phyloP scores from a whole-genome alignment of 2,329 filamentous ascomycete genomes.

The Dactylellina cionopaga region DNA sequence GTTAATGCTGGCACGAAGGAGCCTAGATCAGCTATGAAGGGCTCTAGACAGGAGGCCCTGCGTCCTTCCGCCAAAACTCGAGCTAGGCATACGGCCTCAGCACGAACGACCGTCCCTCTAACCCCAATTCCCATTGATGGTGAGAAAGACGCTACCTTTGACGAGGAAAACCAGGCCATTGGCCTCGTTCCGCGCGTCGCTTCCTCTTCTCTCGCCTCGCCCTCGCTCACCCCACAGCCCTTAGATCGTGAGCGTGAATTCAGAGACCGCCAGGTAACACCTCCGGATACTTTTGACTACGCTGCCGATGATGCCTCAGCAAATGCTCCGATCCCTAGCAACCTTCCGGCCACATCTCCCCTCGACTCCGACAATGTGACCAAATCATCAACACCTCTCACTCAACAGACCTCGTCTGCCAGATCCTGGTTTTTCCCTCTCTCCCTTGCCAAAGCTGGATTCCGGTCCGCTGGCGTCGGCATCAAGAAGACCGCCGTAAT shows the following conservation, averaged over 20 bases:
- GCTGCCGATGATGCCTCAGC: slow-evolving; percentile 1
- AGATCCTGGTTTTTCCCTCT: slow-evolving; percentile 11
- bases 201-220: slow-evolving; percentile 30
- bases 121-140: slow-evolving; percentile 28
- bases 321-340: not conserved
- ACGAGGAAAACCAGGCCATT: slow-evolving; percentile 46
- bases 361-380: not conserved
- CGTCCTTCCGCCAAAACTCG: slow-evolving; percentile 48
- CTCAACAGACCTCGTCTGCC: not conserved
- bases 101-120: slow-evolving; percentile 22
- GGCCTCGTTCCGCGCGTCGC: slow-evolving; percentile 24
- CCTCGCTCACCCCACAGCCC: slow-evolving; percentile 25
- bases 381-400: not conserved
- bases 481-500: slow-evolving; percentile 25
- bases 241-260: slow-evolving; percentile 1
- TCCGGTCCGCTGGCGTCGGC: slow-evolving; percentile 2
- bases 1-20: slow-evolving; percentile 38
- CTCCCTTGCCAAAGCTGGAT: slow-evolving; percentile 4
- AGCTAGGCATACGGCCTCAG: slow-evolving; percentile 19
- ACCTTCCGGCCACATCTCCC: not conserved
- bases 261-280: slow-evolving; percentile 14
- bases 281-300: slow-evolving; percentile 36
- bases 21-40: slow-evolving; percentile 47
- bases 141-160: slow-evolving; percentile 39
- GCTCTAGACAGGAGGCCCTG: slow-evolving; percentile 39